Percentiles rank a stretch among this genome's conserved stretches.
phyloP scores from a whole-genome alignment of 257 asterid species.

The Penstemon newberryi region DNA sequence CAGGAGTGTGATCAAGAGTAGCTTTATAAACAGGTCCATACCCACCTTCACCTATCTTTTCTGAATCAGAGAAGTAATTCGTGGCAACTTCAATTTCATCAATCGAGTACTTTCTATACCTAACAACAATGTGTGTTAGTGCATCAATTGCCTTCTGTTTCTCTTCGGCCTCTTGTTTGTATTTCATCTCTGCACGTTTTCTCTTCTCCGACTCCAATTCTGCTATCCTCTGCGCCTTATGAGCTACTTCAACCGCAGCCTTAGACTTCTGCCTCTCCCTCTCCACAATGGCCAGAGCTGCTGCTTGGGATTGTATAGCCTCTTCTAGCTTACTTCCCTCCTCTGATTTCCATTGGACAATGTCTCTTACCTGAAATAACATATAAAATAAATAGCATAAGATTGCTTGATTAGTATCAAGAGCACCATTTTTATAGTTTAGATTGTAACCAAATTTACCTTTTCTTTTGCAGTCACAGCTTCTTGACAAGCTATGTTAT shows the following conservation, averaged over 20 bases:
- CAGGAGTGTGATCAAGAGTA: slow-evolving; percentile 70
- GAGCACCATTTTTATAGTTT: neutral
- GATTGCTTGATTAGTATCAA: slow-evolving; percentile 13
- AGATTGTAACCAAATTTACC: slow-evolving; percentile 32
- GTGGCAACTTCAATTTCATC: slow-evolving; percentile 78
- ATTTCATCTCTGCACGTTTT: slow-evolving; percentile 56
- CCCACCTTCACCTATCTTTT: slow-evolving; percentile 96
- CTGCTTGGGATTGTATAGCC: slow-evolving; percentile 42
- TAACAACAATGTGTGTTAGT: slow-evolving; percentile 39
- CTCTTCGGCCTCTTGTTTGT: slow-evolving; percentile 52
- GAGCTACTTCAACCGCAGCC: slow-evolving; percentile 77
- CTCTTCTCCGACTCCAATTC: slow-evolving; percentile 69
- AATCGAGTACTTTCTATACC: slow-evolving; percentile 57
- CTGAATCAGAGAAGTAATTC: slow-evolving; percentile 51
- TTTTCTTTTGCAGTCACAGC: slow-evolving; percentile 39
- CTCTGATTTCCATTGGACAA: slow-evolving; percentile 39
- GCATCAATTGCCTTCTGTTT: slow-evolving; percentile 66
- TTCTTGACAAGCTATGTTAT: slow-evolving; percentile 59
- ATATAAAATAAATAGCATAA: neutral
- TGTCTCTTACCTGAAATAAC: slow-evolving; percentile 47
- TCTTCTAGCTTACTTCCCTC: slow-evolving; percentile 47
- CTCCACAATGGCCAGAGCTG: slow-evolving; percentile 54
- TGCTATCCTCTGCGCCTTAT: slow-evolving; percentile 69
- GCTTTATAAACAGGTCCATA: slow-evolving; percentile 83
- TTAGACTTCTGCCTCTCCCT: slow-evolving; percentile 71